Conservation (phyloP, 2,329 filamentous ascomycete species). For the Ceratocystis variospora region DNA sequence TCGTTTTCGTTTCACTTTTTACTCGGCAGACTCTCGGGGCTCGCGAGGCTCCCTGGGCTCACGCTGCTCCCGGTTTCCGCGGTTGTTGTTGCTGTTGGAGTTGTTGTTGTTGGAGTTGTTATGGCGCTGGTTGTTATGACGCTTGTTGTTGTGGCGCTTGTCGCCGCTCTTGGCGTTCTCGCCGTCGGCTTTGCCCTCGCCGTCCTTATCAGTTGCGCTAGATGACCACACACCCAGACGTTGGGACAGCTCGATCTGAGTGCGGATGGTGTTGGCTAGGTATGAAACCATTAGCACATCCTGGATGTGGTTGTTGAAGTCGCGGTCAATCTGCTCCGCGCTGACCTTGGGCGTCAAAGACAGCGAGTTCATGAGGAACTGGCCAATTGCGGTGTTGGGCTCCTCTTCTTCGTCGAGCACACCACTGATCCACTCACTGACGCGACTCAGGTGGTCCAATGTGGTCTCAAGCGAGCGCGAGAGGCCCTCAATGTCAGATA, state of each 20-base stretch:
- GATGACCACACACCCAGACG: constrained; percentile 71
- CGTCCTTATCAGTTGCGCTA: constrained; percentile 35
- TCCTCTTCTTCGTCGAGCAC: constrained; percentile 87
- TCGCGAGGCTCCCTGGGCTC: constrained; percentile 18
- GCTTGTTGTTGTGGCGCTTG: constrained; percentile 36
- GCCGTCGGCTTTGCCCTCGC: constrained; percentile 33
- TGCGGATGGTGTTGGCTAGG: constrained; percentile 95
- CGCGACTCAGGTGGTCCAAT: constrained; percentile 76
- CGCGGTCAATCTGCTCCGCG: constrained; percentile 74
- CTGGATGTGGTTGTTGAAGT: constrained; percentile 99
- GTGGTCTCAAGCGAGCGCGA: constrained; percentile 79
- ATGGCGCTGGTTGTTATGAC: constrained; percentile 29
- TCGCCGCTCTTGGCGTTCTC: constrained; percentile 32
- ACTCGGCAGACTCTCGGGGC: constrained; percentile 25
- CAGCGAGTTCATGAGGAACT: constrained; percentile 88
- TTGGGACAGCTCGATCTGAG: constrained; percentile 96
- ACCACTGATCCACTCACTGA: constrained; percentile 80
- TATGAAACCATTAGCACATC: constrained; percentile 97
- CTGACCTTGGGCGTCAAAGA: constrained; percentile 93
- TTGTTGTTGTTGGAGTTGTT: constrained; percentile 28
- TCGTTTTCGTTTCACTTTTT: constrained; percentile 20
- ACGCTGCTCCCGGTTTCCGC: constrained; percentile 28
- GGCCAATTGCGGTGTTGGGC: constrained; percentile 80
- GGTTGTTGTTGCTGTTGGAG: constrained; percentile 39
- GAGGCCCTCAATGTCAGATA: constrained; percentile 80